phyloP scores from a whole-genome alignment of 192 early-diverging fungal genomes.

The Linnemannia elongata region DNA sequence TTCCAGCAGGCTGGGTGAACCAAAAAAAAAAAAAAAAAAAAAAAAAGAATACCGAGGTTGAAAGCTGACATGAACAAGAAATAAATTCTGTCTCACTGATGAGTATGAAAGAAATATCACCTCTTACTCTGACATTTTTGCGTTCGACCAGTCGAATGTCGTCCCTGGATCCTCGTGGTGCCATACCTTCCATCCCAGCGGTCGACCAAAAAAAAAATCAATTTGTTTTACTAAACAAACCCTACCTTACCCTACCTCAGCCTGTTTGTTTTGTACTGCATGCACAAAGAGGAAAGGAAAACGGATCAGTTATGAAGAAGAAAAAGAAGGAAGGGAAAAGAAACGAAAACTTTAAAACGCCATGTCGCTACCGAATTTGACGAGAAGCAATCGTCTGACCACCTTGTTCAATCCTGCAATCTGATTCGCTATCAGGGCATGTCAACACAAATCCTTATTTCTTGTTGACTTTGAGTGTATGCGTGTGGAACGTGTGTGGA shows the following conservation, averaged over 20 bases:
- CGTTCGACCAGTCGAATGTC: not conserved
- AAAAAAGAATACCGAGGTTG: too few species aligned
- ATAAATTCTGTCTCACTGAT: not conserved
- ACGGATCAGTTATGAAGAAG: not conserved
- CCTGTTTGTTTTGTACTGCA: too few species aligned
- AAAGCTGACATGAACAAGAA: not conserved
- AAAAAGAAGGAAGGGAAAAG: not conserved
- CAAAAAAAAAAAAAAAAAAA: too few species aligned
- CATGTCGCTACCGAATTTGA: not conserved
- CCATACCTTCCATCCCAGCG: not conserved
- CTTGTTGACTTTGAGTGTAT: not conserved
- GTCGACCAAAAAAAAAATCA: too few species aligned
- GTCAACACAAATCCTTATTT: not conserved
- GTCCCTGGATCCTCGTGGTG: not conserved
- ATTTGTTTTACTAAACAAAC: too few species aligned
- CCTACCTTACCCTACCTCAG: too few species aligned
- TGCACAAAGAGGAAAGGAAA: too few species aligned
- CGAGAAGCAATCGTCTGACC: slow-evolving; percentile 3
- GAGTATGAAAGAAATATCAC: not conserved
- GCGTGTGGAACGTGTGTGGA: not conserved
- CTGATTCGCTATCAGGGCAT: not conserved
- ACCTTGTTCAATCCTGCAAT: not conserved
- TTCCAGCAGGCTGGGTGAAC: too few species aligned
- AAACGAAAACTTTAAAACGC: not conserved
- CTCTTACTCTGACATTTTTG: not conserved